These are phyloP conservation scores for Blepharisma japonicum DNA, from an alignment of 73 alveolate genomes.

Conservation along the genomic window DNA sequence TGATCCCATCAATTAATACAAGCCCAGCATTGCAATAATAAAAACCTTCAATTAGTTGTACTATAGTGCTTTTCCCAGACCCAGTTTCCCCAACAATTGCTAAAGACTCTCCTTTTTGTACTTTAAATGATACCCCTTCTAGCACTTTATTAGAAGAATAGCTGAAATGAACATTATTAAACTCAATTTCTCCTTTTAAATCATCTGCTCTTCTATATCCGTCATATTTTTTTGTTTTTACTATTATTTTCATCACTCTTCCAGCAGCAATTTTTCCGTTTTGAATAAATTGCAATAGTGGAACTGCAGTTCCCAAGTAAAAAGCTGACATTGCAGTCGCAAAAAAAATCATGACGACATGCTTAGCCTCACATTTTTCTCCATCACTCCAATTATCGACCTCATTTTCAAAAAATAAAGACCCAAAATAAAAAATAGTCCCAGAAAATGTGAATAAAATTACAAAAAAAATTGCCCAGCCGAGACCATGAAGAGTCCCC, in stretches of 20 bases:
- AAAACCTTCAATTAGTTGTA: conserved; percentile 50
- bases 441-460: conserved; percentile 20
- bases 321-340: conserved; percentile 27
- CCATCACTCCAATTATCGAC: not conserved
- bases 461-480: conserved; percentile 10
- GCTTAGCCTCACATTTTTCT: not conserved
- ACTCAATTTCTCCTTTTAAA: conserved; percentile 51
- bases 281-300: not conserved
- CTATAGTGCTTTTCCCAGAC: conserved; percentile 64
- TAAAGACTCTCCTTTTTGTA: conserved; percentile 46
- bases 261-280: conserved; percentile 27
- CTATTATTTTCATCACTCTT: conserved; percentile 2
- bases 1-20: conserved; percentile 64
- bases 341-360: not conserved
- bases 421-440: conserved; percentile 13
- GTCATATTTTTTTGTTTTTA: not conserved
- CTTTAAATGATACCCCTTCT: conserved; percentile 24
- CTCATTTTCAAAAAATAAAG: conserved; percentile 1
- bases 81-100: conserved; percentile 74
- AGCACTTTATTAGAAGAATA: conserved; percentile 63
- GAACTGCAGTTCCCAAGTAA: conserved; percentile 17
- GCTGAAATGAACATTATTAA: conserved; percentile 62
- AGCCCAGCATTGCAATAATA: conserved; percentile 55
- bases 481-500: conserved; percentile 17
- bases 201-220: not conserved